Base-by-base conservation (phyloP, 2,329 filamentous ascomycete genomes). In the Cryphonectria nitschkei region DNA sequence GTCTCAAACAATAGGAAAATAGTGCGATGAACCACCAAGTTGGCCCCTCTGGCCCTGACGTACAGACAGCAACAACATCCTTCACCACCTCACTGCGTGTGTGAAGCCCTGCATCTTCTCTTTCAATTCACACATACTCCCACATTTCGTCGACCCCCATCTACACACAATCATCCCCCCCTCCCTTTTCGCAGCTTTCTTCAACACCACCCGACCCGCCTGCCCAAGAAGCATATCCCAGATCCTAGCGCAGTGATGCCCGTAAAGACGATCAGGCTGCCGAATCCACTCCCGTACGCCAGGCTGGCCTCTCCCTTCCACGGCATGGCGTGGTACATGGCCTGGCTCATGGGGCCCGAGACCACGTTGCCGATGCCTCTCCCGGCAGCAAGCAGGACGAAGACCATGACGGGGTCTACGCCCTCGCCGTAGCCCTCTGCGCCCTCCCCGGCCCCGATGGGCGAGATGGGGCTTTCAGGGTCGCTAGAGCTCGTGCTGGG, bases 331-430 rank as follows among this genome's bases (percentile, higher is more conserved):
- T 78, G 80, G 37, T 90, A 76, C 67, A 90, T 76, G 0, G 79
- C 82, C 68, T 88, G 85, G 75, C 88, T 89, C 71, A 90, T 66
- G 6, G 88, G 87, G 0, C 88, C 88, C 7, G 82, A 86, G 2
- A 81, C 81, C 60, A 90, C 82, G 73, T 90, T 90, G 0, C 89
- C 89, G 1, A 92, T 80, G 0, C 89, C 90, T 60, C 90, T 82
- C 0, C 87, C 89, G 7, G 86, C 85, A 29, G 86, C 85, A 62
- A 90, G 78, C 70, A 89, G 80, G 0, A 86, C 88, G 74, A 89
- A 86, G 0, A 91, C 82, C 83, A 90, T 87, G 67, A 81, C 82
- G 2, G 84, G 83, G 64, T 87, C 85, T 37, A 80, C 77, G 43
- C 72, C 72, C 41, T 68, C 71, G 8, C 41, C 22, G 68, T 72